These are phyloP conservation scores for Backusella parvicylindrica DNA, from an alignment of 192 early-diverging fungal genomes.

Conservation along the genomic window DNA sequence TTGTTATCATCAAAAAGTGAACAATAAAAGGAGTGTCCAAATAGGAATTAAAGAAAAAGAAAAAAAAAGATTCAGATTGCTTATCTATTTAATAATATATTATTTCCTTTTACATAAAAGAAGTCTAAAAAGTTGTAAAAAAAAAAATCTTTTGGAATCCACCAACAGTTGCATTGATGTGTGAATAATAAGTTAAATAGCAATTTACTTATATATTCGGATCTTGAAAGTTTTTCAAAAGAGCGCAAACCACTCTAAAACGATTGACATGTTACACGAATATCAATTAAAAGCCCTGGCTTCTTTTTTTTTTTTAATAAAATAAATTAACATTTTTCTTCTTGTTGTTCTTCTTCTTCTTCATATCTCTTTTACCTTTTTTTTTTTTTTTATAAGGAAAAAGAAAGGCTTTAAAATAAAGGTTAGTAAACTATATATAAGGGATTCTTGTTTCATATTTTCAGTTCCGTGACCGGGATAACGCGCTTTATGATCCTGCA, in stretches of 20 bases:
- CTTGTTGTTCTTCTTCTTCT: not conserved
- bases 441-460: not conserved
- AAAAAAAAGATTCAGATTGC: not conserved
- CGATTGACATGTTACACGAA: not conserved
- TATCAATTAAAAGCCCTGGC: not conserved
- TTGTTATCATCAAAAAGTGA: not conserved
- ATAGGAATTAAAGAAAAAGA: not conserved
- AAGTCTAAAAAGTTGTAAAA: not conserved
- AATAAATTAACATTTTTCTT: not conserved
- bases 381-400: not conserved
- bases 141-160: too few relatives aligned
- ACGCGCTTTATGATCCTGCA: not conserved
- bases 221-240: not conserved
- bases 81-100: not conserved
- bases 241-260: slow-evolving; percentile 2
- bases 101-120: not conserved
- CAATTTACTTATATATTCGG: not conserved
- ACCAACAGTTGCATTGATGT: not conserved
- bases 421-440: not conserved
- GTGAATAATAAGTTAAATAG: not conserved
- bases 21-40: not conserved
- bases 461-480: not conserved
- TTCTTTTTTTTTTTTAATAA: not conserved
- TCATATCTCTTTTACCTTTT: not conserved
- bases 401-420: not conserved